Base-by-base conservation (phyloP, 2,329 filamentous ascomycete genomes). In the Beauveria asiatica region DNA sequence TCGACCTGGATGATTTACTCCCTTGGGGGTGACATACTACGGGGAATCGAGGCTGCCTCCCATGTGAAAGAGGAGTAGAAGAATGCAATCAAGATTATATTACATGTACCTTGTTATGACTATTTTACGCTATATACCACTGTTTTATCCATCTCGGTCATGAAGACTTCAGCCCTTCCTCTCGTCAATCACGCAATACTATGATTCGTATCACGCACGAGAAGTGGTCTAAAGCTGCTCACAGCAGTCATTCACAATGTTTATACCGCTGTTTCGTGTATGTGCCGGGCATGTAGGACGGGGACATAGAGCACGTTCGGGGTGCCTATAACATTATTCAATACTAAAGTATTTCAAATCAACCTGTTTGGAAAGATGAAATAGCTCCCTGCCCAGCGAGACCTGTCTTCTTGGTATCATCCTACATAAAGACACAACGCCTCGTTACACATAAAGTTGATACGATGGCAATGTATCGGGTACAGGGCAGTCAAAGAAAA, bases 1-100 rank as follows among this genome's bases (percentile, higher is more conserved):
- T 76, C 82, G 0, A 67, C 77, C 3, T 79, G 81, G 69, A 80
- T 85, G 73, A 74, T 80, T 58, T 78, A 74, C 65, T 70, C 69
- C 5, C 67, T 83, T 48, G 81, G 81, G 27, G 64, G 68, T 53
- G 79, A 83, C 59, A 77, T 84, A 57, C 59, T 83, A 56, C 67
- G 76, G 17, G 78, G 74, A 0, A 70, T 84, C 39, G 70, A 74
- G 4, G 65, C 67, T 7, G 74, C 75, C 1, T 74, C 75, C 5
- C 68, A 69, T 27, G 61, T 67, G 59, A 81, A 80, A 68, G 67
- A 66, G 6, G 76, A 79, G 25, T 80, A 72, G 70, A 55, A 23
- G 13, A 13, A 13, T 23, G 4, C 23, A 23, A 45, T 9, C 2
- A 42, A n/a, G 6, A 6, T 39, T 60, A 64, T 61, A 62, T 58